A percentile compares a stretch with the other conserved stretches of the same genome.
Evolutionary conservation across 352 stramenopile species (phyloP).

Genomic region (Lagenidium sp.): DNA sequence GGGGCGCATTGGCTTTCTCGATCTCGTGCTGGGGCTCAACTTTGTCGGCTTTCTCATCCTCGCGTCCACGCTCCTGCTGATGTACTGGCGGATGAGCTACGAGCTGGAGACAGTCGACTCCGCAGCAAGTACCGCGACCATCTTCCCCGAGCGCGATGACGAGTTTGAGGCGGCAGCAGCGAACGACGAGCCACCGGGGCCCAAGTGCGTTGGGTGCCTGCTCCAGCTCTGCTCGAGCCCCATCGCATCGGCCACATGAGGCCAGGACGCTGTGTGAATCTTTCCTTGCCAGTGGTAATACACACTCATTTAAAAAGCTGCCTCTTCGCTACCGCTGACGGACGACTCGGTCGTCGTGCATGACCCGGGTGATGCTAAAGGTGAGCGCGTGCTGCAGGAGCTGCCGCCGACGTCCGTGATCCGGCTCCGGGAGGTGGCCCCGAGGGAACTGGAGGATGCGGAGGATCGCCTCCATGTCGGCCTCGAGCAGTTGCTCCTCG

Average conservation of each 20-base stretch:
- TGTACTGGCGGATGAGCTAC: conserved; percentile 39
- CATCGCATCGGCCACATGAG: too few relatives aligned
- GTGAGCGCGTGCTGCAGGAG: conserved; percentile 49
- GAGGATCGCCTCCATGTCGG: conserved; percentile 64
- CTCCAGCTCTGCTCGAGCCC: conserved; percentile 19
- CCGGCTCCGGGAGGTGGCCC: conserved; percentile 34
- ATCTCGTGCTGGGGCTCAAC: conserved; percentile 22
- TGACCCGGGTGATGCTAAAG: conserved; percentile 48
- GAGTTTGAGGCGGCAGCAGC: background rate
- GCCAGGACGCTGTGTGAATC: too few relatives aligned
- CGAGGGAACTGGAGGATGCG: conserved; percentile 56
- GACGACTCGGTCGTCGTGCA: too few relatives aligned
- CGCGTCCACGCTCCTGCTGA: conserved; percentile 8
- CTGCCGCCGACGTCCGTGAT: conserved; percentile 26
- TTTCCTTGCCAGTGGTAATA: too few relatives aligned
- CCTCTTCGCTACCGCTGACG: too few relatives aligned
- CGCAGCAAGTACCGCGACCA: background rate
- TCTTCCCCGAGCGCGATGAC: background rate
- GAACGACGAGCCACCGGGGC: background rate
- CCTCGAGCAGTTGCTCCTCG: conserved; percentile 30
- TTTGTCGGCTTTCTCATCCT: conserved; percentile 17
- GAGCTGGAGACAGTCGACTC: conserved; percentile 15
- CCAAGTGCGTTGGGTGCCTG: conserved; percentile 17
- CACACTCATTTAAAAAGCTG: too few relatives aligned
- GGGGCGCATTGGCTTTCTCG: conserved; percentile 3